Base-by-base conservation (phyloP, 768 basidiomycete genomes). In the Tulasnella sp. region DNA sequence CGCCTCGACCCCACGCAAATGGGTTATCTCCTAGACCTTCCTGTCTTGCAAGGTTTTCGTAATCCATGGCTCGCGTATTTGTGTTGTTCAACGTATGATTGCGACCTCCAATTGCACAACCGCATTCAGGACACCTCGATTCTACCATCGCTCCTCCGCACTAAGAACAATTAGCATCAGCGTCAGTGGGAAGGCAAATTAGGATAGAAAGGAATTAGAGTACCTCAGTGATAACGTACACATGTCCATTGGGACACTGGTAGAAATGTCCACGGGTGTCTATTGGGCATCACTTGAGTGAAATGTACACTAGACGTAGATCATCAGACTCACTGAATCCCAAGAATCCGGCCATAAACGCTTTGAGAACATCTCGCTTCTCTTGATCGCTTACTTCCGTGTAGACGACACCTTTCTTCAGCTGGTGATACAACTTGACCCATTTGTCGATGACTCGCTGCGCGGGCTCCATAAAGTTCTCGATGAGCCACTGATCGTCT, bases 361-460 rank as follows among this genome's bases (percentile, higher is more conserved):
- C 88, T 70, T 85, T 85, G 51, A 91, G 85, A 40, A 91, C 85
- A 15, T 82, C 82, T 79, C 86, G 86, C 39, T 86, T 85, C 80
- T 92, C 91, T 5, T 90, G 84, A 70, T 88, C 81, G 15, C 89
- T 89, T 3, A 91, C 82, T 0, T 88, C 83, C 76, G 86, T 80
- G 77, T 91, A 90, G 18, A 42, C 20, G 37, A 46, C 39, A 73
- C 85, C 87, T 70, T 70, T 37, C 29, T 32, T 29, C 55, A 91
- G 82, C 23, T 84, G 85, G 20, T 78, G 71, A 78, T 84, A 85
- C 2, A 91, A 81, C 11, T 82, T 83, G 7, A 78, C 75, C 88
- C 89, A 91, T 78, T 90, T 88, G 0, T 85, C 82, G 40, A 87
- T 70, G 61, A 91, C 87, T 20, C 82, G 80, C 0, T 79, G 70